Evolutionary conservation across 129 eudicot genomes (phyloP).

Genomic region (Lactuca saligna): DNA sequence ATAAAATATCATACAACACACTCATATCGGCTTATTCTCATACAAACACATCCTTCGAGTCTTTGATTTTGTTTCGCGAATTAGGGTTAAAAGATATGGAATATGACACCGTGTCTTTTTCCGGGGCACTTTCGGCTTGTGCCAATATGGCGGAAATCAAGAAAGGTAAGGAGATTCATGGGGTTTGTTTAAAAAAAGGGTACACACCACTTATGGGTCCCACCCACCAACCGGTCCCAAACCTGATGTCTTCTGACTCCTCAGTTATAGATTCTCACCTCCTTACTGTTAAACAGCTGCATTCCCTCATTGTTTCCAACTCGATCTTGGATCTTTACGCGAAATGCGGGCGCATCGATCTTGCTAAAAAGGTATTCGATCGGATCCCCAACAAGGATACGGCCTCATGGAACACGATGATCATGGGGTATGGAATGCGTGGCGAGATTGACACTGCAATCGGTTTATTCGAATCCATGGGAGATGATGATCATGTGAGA

Average conservation of each 20-base stretch:
- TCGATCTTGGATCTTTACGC: slow-evolving; percentile 69
- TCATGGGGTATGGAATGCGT: slow-evolving; percentile 47
- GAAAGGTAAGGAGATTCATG: slow-evolving; percentile 68
- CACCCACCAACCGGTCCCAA: too few species aligned
- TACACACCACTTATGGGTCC: neutral
- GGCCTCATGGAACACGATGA: slow-evolving; percentile 68
- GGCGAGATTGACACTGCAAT: slow-evolving; percentile 40
- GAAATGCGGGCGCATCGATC: slow-evolving; percentile 59
- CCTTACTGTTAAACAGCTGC: neutral
- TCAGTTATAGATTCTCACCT: neutral
- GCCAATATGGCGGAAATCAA: slow-evolving; percentile 46
- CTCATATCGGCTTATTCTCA: slow-evolving; percentile 66
- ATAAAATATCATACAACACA: slow-evolving; percentile 64
- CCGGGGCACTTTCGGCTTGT: slow-evolving; percentile 65
- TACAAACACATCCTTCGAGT: slow-evolving; percentile 33
- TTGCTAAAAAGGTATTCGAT: slow-evolving; percentile 39
- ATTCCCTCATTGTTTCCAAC: slow-evolving; percentile 54
- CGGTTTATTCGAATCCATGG: slow-evolving; percentile 46
- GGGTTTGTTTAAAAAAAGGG: slow-evolving; percentile 35
- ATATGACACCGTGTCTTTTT: slow-evolving; percentile 48
- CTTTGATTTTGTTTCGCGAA: slow-evolving; percentile 55
- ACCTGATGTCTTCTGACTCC: too few species aligned
- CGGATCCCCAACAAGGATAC: slow-evolving; percentile 31
- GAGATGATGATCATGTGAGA: slow-evolving; percentile 17
- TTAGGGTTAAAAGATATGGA: slow-evolving; percentile 40